phyloP scores from a whole-genome alignment of 2,329 filamentous ascomycete species.

The Coniochaeta pulveracea region DNA sequence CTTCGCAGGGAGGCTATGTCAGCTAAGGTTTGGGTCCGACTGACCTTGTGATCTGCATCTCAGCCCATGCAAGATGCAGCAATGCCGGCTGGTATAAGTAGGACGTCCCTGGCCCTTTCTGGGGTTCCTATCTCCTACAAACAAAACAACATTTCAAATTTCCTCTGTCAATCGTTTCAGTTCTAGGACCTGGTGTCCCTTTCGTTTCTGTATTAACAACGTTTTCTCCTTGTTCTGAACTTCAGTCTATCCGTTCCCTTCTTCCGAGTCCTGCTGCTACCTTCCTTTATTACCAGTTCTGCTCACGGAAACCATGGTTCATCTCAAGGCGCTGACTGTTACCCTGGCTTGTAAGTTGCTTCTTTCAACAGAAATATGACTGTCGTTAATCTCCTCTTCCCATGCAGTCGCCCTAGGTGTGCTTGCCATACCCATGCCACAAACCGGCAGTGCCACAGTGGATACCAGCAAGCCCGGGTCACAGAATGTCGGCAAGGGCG shows the following conservation, averaged over 20 bases:
- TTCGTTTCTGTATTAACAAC: slow-evolving; percentile 1
- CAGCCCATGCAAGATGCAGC: neutral
- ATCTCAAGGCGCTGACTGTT: neutral
- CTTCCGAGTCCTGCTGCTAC: neutral
- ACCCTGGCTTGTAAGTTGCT: slow-evolving; percentile 1
- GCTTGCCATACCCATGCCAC: neutral
- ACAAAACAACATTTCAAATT: too few relatives aligned
- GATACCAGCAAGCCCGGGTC: slow-evolving; percentile 16
- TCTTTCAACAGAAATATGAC: neutral
- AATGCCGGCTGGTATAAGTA: slow-evolving; percentile 1
- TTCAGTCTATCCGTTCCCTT: neutral
- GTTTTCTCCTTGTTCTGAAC: neutral
- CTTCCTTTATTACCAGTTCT: neutral
- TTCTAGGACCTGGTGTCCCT: slow-evolving; percentile 3
- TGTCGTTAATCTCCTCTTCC: neutral
- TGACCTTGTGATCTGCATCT: slow-evolving; percentile 3
- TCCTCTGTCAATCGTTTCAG: neutral
- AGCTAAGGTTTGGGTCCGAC: neutral
- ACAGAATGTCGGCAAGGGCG: slow-evolving; percentile 15
- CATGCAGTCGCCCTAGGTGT: neutral
- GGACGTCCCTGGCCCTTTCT: slow-evolving; percentile 1
- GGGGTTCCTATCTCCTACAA: too few relatives aligned
- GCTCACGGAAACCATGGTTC: too few relatives aligned
- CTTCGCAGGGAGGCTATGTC: neutral
- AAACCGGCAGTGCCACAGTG: slow-evolving; percentile 10